phyloP scores from a whole-genome alignment of 257 asterid species.

The Solanum verrucosum region DNA sequence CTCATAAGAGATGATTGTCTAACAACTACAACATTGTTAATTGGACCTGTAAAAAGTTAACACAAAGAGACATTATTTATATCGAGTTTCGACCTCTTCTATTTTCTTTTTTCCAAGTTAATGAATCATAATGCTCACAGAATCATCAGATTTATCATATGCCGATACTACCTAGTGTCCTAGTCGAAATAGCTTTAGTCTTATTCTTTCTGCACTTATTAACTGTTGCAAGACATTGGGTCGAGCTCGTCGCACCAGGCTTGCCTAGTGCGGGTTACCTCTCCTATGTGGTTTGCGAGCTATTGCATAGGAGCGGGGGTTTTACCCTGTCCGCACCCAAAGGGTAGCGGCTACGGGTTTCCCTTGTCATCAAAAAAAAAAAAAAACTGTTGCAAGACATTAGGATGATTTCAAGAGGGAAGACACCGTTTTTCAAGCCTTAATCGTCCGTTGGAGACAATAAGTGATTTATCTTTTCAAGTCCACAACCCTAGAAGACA shows the following conservation, averaged over 20 bases:
- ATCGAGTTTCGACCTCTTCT: too few relatives aligned
- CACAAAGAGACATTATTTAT: background rate
- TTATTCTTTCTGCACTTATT: background rate
- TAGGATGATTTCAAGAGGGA: background rate
- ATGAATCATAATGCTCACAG: background rate
- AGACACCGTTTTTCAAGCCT: background rate
- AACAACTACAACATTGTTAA: slow-evolving; percentile 55
- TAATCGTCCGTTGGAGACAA: background rate
- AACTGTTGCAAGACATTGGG: background rate
- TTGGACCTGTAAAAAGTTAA: slow-evolving; percentile 47
- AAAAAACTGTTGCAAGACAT: background rate
- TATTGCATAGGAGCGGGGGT: too few relatives aligned
- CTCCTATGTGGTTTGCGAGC: too few relatives aligned
- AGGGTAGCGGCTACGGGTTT: too few relatives aligned
- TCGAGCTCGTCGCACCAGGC: too few relatives aligned
- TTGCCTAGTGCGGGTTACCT: too few relatives aligned
- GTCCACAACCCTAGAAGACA: background rate
- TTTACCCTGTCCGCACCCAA: too few relatives aligned
- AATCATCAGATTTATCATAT: background rate
- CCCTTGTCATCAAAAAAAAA: too few relatives aligned
- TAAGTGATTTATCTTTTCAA: background rate
- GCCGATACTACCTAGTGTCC: background rate
- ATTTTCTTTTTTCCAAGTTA: too few relatives aligned
- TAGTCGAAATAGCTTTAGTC: background rate
- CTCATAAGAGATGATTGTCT: slow-evolving; percentile 39